Base-by-base conservation (phyloP, 139 green algal species). In the Microglena sp. region DNA sequence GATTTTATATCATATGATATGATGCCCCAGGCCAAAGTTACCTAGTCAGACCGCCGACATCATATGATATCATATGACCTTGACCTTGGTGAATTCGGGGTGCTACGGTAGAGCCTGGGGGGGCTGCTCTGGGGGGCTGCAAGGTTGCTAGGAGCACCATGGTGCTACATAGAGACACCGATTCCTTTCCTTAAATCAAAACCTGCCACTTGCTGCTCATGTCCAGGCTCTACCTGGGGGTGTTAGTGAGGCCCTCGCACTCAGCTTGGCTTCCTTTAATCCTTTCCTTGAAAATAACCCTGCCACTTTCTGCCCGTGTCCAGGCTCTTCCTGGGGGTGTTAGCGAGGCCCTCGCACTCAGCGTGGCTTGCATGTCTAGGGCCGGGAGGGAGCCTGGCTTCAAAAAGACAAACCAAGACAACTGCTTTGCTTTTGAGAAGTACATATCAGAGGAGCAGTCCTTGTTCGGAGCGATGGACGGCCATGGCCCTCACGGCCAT, bases 391-490 rank as follows among this genome's bases (percentile, higher is more conserved):
- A 94, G 75, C 86, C 84, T 11, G 86, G 78, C 31, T 84, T 85
- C 62, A 90, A 90, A 66, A 95, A 95, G 61, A 85, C 76, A 8
- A 95, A 95, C 73, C 89, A 95, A 71, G 86, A 95, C 80, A 89
- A 85, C 69, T 90, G 81, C 74, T 92, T 92, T 69, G 85, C 84
- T 0, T 90, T 85, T 79, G 83, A 88, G 46, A 86, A 89, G 69
- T 93, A 86, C 74, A 84, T 91, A 55, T 74, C 73, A 1, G 75
- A 81, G 45, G 78, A 88, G 40, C 81, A 92, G 60, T 83, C 81
- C 2, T 70, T 96, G 26, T 89, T 90, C 70, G 85, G 81, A 0
- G 86, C 82, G 0, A 84, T 96, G 71, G 89, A 96, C 59, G 89
- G 89, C 4, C 89, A 96, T 60, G 89, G 89, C 1, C 85, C 86